phyloP scores from a whole-genome alignment of 495 filamentous ascomycete species.

The Thermochaetoides thermophila region DNA sequence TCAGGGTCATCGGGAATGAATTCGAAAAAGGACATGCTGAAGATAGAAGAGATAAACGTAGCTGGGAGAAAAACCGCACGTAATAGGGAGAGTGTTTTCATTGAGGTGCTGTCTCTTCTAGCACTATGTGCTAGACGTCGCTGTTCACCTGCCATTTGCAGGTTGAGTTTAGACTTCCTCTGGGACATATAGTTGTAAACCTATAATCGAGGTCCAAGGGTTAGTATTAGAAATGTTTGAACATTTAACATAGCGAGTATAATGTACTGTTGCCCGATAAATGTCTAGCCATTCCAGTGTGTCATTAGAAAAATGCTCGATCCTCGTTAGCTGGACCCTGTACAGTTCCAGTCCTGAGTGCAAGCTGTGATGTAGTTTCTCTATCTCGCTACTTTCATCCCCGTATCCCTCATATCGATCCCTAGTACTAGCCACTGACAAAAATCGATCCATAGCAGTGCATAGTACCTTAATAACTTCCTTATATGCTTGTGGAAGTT shows the following conservation, averaged over 20 bases:
- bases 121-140: conserved; percentile 39
- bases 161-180: conserved; percentile 39
- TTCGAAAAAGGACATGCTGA: conserved; percentile 44
- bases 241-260: not conserved
- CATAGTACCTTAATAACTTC: conserved; percentile 33
- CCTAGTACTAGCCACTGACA: conserved; percentile 6
- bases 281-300: conserved; percentile 38
- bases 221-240: not conserved
- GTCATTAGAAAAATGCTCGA: conserved; percentile 40
- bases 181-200: conserved; percentile 45
- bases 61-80: conserved; percentile 42
- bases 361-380: conserved; percentile 30
- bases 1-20: conserved; percentile 14
- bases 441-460: conserved; percentile 29
- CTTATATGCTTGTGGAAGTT: conserved; percentile 40
- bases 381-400: conserved; percentile 13
- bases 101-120: conserved; percentile 39
- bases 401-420: conserved; percentile 12
- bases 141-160: conserved; percentile 42
- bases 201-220: conserved; percentile 11
- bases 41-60: conserved; percentile 38
- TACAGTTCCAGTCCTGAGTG: conserved; percentile 36
- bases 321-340: conserved; percentile 36
- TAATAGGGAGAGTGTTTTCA: conserved; percentile 41
- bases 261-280: conserved; percentile 34